A percentile compares a stretch with the other conserved stretches of the same genome.
phyloP scores from a whole-genome alignment of 805 yeast species.

The Saccharomycopsis microspora region DNA sequence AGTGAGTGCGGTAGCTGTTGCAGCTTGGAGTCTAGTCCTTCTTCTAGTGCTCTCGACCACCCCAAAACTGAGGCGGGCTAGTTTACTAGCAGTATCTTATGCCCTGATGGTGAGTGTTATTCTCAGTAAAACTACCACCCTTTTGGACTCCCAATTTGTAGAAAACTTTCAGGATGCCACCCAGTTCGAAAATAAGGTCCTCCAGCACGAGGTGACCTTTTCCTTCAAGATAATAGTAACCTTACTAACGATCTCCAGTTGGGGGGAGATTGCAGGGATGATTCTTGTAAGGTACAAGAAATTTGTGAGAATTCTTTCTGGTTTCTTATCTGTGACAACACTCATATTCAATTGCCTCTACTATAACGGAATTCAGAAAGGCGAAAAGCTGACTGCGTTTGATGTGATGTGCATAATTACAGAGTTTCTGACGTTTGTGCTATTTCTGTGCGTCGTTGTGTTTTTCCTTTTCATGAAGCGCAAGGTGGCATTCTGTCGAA shows the following conservation, averaged over 20 bases:
- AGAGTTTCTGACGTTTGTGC: background rate
- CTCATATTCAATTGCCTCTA: background rate
- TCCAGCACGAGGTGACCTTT: background rate
- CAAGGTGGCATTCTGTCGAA: constrained; percentile 3
- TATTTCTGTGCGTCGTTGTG: background rate
- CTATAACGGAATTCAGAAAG: background rate
- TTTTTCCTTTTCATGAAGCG: constrained; percentile 2
- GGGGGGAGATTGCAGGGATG: constrained; percentile 11
- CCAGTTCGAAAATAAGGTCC: constrained; percentile 1
- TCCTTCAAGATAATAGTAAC: constrained; percentile 3
- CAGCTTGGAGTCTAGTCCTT: constrained; percentile 13
- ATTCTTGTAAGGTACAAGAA: background rate
- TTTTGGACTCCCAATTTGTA: constrained; percentile 9
- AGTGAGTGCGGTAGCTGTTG: constrained; percentile 12
- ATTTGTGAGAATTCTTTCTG: background rate
- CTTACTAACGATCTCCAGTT: constrained; percentile 3
- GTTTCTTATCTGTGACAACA: background rate
- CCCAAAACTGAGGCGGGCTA: background rate
- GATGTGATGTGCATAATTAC: constrained; percentile 2
- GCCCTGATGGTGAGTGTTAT: constrained; percentile 8
- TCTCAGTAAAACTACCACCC: constrained; percentile 9
- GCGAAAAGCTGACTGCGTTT: background rate
- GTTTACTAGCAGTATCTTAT: constrained; percentile 12
- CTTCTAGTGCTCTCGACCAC: constrained; percentile 9
- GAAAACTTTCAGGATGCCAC: constrained; percentile 11